phyloP scores from a whole-genome alignment of 371 early-diverging fungal genomes.

The Capniomyces stellatus region DNA sequence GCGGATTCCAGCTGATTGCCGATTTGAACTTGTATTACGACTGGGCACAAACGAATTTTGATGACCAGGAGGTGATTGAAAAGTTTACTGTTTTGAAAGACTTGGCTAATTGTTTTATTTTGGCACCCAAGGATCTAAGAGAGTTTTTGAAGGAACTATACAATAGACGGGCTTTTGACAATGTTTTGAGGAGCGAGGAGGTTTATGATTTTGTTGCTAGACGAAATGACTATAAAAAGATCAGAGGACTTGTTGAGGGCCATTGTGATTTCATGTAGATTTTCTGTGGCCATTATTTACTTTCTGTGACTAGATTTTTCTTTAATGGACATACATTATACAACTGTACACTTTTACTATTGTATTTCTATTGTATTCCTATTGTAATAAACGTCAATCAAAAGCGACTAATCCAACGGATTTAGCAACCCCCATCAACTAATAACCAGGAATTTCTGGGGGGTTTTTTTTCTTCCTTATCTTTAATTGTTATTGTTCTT shows the following conservation, averaged over 20 bases:
- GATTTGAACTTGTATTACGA: constrained; percentile 71
- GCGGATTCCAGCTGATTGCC: constrained; percentile 42
- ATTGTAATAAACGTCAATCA: no score
- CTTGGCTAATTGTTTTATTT: constrained; percentile 76
- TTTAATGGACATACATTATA: no score
- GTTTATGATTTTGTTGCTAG: constrained; percentile 77
- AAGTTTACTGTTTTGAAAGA: constrained; percentile 79
- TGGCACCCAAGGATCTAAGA: constrained; percentile 63
- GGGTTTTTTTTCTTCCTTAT: no score
- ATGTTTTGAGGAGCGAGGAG: constrained; percentile 70
- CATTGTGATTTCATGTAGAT: constrained; percentile 40
- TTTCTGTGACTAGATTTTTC: no score
- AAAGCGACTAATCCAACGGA: no score
- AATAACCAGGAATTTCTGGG: no score
- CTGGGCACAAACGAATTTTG: constrained; percentile 38
- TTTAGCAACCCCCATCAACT: no score
- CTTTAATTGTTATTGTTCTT: no score
- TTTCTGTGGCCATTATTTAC: no score
- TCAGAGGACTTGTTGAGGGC: constrained; percentile 63
- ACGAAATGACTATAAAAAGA: constrained; percentile 70
- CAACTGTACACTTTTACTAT: no score
- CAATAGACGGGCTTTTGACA: constrained; percentile 51
- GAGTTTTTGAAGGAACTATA: constrained; percentile 65
- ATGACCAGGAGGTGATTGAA: constrained; percentile 48
- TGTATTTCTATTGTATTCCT: no score